A percentile compares a stretch with the other conserved stretches of the same genome.
Conservation (phyloP, 2,329 filamentous ascomycete genomes). For the Akanthomyces dipterigenus region DNA sequence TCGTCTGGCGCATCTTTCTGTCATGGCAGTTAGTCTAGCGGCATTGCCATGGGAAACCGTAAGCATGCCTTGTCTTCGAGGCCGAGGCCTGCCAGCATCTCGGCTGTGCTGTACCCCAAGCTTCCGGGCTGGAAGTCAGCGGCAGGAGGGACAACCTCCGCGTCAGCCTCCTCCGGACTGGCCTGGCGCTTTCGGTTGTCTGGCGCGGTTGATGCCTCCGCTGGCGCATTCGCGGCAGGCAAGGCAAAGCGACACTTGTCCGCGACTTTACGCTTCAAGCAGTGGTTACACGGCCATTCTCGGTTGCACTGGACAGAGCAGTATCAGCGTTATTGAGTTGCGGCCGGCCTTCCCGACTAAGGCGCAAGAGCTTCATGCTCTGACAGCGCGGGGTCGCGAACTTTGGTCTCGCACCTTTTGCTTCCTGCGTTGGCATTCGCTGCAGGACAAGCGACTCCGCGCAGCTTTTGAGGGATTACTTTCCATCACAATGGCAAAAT, state of each 20-base stretch:
- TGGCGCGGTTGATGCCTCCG: neutral
- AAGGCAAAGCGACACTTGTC: constrained; percentile 28
- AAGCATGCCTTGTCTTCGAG: constrained; percentile 5
- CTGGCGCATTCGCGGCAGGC: constrained; percentile 16
- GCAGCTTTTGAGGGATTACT: neutral
- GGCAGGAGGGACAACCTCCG: constrained; percentile 8
- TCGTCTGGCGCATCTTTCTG: constrained; percentile 15
- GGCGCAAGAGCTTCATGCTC: neutral
- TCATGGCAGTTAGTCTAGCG: neutral
- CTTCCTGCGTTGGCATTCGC: constrained; percentile 36
- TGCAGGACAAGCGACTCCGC: constrained; percentile 29
- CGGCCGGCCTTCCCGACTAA: neutral
- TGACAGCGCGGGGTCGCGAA: neutral
- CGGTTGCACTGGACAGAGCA: constrained; percentile 27
- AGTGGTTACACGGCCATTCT: constrained; percentile 34
- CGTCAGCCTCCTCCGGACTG: constrained; percentile 5
- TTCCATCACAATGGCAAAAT: neutral
- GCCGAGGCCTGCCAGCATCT: constrained; percentile 1
- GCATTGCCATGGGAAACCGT: neutral
- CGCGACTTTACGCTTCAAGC: constrained; percentile 32
- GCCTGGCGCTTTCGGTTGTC: constrained; percentile 12
- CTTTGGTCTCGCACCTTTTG: constrained; percentile 26
- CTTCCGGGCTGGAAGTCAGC: neutral
- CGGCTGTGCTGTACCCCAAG: constrained; percentile 1
- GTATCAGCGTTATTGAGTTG: constrained; percentile 9